Percentiles rank a stretch among this genome's conserved stretches.
Conservation (phyloP, 768 basidiomycete species). For the Punctularia strigosozonata region DNA sequence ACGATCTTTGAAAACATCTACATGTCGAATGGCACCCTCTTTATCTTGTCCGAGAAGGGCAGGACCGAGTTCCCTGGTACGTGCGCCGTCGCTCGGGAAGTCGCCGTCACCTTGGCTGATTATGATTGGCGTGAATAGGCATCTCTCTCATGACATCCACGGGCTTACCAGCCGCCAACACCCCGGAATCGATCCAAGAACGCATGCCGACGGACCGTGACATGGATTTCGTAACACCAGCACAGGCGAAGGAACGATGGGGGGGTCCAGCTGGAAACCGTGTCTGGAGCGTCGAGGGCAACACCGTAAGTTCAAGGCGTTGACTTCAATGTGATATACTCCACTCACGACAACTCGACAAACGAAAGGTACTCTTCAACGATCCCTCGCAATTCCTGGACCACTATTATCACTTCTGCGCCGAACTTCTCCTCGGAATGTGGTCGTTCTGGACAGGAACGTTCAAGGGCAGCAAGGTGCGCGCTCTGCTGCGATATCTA, state of each 20-base stretch:
- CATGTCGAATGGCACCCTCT: slow-evolving; percentile 74
- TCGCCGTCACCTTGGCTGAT: too few species aligned
- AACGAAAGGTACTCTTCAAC: slow-evolving; percentile 28
- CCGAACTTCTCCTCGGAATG: slow-evolving; percentile 65
- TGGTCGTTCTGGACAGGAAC: slow-evolving; percentile 68
- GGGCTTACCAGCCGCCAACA: slow-evolving; percentile 42
- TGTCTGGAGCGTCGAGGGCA: slow-evolving; percentile 59
- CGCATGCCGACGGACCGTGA: slow-evolving; percentile 56
- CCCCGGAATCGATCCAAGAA: slow-evolving; percentile 49
- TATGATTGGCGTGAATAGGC: too few species aligned
- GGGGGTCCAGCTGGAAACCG: slow-evolving; percentile 31
- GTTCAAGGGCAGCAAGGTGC: slow-evolving; percentile 10
- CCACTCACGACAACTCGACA: background rate
- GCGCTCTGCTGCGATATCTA: slow-evolving; percentile 9
- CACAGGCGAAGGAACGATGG: slow-evolving; percentile 54
- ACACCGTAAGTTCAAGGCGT: slow-evolving; percentile 59
- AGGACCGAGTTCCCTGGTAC: slow-evolving; percentile 31
- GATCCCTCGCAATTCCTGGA: slow-evolving; percentile 66
- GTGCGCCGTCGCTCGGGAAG: slow-evolving; percentile 47
- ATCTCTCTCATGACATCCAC: too few species aligned
- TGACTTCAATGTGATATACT: background rate
- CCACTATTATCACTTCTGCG: slow-evolving; percentile 84
- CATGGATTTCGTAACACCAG: slow-evolving; percentile 48
- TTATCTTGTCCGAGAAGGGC: slow-evolving; percentile 43
- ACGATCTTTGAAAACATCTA: slow-evolving; percentile 77